Conservation (phyloP, 2,329 filamentous ascomycete genomes). For the Fusarium mundagurra region DNA sequence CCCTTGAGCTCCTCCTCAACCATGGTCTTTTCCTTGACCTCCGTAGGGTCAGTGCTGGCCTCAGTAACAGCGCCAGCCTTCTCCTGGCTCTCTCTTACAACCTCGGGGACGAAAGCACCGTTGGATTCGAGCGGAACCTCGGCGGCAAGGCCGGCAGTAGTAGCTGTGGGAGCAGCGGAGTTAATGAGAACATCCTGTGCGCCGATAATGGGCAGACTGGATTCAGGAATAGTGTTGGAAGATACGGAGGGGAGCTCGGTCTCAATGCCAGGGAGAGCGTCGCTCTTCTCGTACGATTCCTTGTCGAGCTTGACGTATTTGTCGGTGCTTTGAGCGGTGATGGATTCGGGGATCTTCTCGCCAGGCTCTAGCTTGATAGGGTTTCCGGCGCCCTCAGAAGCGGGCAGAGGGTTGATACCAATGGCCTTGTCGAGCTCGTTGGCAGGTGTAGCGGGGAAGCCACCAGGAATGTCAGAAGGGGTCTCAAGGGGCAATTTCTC, state of each 20-base stretch:
- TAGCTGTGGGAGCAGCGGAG: conserved; percentile 64
- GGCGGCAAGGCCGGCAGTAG: conserved; percentile 75
- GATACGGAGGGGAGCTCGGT: conserved; percentile 65
- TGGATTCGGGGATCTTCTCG: conserved; percentile 78
- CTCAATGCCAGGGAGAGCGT: conserved; percentile 65
- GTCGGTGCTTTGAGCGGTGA: conserved; percentile 75
- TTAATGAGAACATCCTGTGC: conserved; percentile 59
- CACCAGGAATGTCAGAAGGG: conserved; percentile 54
- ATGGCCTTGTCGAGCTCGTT: conserved; percentile 63
- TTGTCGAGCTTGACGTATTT: conserved; percentile 80
- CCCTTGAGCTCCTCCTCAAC: conserved; percentile 76
- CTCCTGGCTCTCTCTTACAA: conserved; percentile 78
- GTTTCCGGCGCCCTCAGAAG: conserved; percentile 74
- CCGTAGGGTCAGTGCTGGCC: conserved; percentile 71
- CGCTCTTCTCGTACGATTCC: conserved; percentile 86
- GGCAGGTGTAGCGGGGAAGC: conserved; percentile 74
- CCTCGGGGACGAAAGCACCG: conserved; percentile 50
- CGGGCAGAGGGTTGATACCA: conserved; percentile 69
- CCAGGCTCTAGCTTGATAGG: conserved; percentile 82
- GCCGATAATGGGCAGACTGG: conserved; percentile 73
- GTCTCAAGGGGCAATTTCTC: conserved; percentile 46
- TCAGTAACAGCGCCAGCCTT: conserved; percentile 72
- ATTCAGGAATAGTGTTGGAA: conserved; percentile 80
- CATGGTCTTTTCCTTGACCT: conserved; percentile 75
- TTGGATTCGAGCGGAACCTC: conserved; percentile 71